Conservation (phyloP, 2,329 filamentous ascomycete species). For the Scedosporium dehoogii region DNA sequence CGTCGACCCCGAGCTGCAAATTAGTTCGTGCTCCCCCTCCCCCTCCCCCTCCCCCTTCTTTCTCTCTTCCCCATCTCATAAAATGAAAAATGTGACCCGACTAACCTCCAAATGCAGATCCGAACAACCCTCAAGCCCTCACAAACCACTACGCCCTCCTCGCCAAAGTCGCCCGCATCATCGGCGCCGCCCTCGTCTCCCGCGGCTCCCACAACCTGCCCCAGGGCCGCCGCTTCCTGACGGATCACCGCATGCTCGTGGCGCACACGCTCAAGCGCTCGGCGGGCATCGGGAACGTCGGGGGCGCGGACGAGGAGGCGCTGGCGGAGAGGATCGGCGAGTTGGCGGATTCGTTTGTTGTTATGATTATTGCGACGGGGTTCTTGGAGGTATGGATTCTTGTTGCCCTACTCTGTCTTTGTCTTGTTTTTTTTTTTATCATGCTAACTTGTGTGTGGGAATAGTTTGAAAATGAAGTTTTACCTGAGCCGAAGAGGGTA, state of each 20-base stretch:
- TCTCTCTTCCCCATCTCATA: not conserved
- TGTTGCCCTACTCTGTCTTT: not conserved
- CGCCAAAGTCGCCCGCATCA: constrained; percentile 67
- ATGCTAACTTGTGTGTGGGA: not conserved
- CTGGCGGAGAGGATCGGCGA: constrained; percentile 59
- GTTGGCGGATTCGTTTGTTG: constrained; percentile 74
- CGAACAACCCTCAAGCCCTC: constrained; percentile 59
- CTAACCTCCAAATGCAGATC: constrained; percentile 28
- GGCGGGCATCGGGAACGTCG: constrained; percentile 56
- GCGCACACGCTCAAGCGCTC: constrained; percentile 85
- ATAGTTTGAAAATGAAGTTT: constrained; percentile 31
- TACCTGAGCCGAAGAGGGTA: constrained; percentile 22
- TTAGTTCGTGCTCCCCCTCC: constrained; percentile 25
- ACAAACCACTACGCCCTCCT: constrained; percentile 78
- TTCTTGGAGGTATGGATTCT: constrained; percentile 65
- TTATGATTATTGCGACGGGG: constrained; percentile 70
- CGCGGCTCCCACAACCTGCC: constrained; percentile 74
- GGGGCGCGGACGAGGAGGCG: constrained; percentile 22
- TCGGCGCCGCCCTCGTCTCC: constrained; percentile 72
- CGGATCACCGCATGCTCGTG: constrained; percentile 73
- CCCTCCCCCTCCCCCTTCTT: constrained; percentile 2
- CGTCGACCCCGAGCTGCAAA: constrained; percentile 85
- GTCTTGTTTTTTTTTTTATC: not conserved
- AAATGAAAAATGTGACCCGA: constrained; percentile 11
- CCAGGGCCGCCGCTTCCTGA: constrained; percentile 70